Base-by-base conservation (phyloP, 805 yeast species). In the Candida sonorensis region DNA sequence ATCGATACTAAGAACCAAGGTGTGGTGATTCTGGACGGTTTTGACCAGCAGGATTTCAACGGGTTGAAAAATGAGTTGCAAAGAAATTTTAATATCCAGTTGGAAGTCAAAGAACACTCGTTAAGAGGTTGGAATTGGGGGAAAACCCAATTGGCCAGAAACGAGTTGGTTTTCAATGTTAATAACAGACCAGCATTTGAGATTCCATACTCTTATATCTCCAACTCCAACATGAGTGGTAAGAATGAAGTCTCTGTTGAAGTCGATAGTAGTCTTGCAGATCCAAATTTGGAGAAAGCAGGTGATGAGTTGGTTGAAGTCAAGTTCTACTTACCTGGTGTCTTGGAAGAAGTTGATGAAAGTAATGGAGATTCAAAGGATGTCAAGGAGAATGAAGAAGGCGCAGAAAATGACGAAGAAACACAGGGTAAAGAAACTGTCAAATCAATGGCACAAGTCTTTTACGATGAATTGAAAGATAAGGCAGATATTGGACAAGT, bases 121-220 rank as follows among this genome's bases (percentile, higher is more conserved):
- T 64, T 92, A 43, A 75, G 96, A 62, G 99, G 99, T 20, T 92
- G 98, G 98, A 92, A 92, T 60, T 92, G 98, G 98, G 99, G 99
- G 34, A 77, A 81, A 42, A 69, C 90, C 11, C 95, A 88, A 55
- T 74, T 92, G 53, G 95, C 94, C 14, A 75, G 95, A 56, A 84
- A 86, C 47, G 98, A 92, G 57, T 66, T 92, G 56, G 75, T 85
- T 18, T 88, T 92, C 60, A 76, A 78, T 36, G 78, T 88, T 15
- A 83, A 83, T 51, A 86, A 86, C 45, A 80, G 83, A 49, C 97
- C 98, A 3, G 75, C 81, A 10, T 90, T 90, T 56, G 98, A 92
- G 61, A 62, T 92, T 27, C 96, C 97, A 3, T 92, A 87, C 55
- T 50, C 69, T 8, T 76, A 73, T 14, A 81, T 92, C 36, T 72